Evolutionary conservation across 441 rosid species (phyloP), one percentile per base, ranked within the genome.

Genomic region (Sinapis alba): DNA sequence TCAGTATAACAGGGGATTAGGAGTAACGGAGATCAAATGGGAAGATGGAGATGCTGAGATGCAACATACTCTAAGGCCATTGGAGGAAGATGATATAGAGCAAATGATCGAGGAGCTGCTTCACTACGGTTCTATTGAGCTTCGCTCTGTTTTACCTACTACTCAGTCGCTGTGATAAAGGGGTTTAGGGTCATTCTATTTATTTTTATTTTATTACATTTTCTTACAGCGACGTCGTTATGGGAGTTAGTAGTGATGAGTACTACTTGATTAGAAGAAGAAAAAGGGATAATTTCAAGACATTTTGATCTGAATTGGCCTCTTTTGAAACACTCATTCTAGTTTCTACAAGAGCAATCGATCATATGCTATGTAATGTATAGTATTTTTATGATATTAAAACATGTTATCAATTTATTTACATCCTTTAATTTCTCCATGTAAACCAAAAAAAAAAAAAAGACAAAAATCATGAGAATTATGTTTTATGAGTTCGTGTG

Each of bases 81-180:
- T 95, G 5, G 98, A 92, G 78, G 99, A 95, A 43, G 92, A 91
- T 74, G 92, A 95, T 72, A 90, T 95, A 2, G 95, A 91, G 85
- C 98, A 94, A 81, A 95, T 95, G 99, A 95, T 95, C 11, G 89
- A 92, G 75, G 99, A 95, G 66, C 68, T 95, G 66, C 90, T 91
- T 76, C 86, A 95, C 59, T 86, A 86, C 30, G 90, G 97, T n/a
- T 89, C 97, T 19, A 78, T 90, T 28, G 97, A 94, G 85, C 79
- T 94, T 3, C 86, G 97, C 76, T 80, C 91, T 71, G 86, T 83
- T 53, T 65, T 69, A 27, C 69, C 88, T 9, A 26, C 81, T 71
- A 26, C 81, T 71, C 81, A 84, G 78, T 43, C 83, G 64, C 47
- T 82, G 73, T 86, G 76, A 80, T 69, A 34, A 69, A 69, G 66